These are phyloP conservation scores for Cyanophora paradoxa DNA, from an alignment of 78 protist species.

Conservation along the genomic window DNA sequence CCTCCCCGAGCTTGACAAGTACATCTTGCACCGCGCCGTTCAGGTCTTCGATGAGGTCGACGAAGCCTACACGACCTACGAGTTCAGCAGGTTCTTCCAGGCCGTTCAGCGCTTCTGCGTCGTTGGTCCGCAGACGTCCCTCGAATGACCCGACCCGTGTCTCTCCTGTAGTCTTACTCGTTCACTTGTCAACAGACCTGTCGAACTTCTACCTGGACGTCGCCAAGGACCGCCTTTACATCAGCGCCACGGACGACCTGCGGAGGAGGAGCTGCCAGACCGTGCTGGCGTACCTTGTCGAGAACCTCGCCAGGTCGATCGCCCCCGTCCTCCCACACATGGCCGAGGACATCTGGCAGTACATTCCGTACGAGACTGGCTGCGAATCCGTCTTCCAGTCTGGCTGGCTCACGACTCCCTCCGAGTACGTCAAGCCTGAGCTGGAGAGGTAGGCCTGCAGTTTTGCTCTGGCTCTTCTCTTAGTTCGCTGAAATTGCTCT, in stretches of 20 bases:
- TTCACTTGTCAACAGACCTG: too few relatives aligned
- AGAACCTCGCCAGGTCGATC: neutral
- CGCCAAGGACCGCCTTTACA: conserved; percentile 69
- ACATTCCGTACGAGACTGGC: neutral
- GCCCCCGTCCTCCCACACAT: conserved; percentile 51
- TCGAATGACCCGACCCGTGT: too few relatives aligned
- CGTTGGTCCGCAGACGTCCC: too few relatives aligned
- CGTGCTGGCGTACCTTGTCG: neutral
- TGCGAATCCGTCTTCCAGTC: neutral
- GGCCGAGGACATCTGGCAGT: conserved; percentile 44
- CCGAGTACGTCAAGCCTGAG: neutral
- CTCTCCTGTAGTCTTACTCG: too few relatives aligned
- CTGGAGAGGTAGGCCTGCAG: neutral
- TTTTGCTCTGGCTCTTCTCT: conserved; percentile 3
- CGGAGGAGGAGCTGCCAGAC: conserved; percentile 32
- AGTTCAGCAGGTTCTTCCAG: neutral
- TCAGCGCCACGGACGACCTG: conserved; percentile 20
- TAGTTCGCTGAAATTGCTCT: too few relatives aligned
- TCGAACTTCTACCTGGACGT: conserved; percentile 76
- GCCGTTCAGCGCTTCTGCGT: conserved; percentile 4
- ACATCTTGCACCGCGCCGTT: neutral
- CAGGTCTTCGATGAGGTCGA: neutral
- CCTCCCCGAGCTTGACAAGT: conserved; percentile 10
- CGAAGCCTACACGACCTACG: neutral
- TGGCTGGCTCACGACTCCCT: conserved; percentile 3